Conservation (phyloP, 306 rosid species). For the Inga leiocalycina region DNA sequence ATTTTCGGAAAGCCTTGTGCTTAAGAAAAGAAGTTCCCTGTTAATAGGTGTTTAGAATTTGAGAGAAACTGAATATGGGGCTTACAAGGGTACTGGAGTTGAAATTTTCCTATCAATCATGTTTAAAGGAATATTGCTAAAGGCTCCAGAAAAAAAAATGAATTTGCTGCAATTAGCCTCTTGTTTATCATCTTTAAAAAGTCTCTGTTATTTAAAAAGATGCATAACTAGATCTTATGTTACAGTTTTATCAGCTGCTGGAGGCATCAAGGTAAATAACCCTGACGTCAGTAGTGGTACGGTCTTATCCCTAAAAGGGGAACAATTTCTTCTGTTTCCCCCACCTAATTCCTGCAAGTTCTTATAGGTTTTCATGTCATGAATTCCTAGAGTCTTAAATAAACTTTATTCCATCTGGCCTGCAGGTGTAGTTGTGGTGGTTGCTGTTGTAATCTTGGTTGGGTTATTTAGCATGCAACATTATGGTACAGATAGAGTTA, state of each 20-base stretch:
- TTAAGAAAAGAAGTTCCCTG: not conserved
- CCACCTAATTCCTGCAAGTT: not conserved
- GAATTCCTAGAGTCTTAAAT: slow-evolving; percentile 29
- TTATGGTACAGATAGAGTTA: slow-evolving; percentile 92
- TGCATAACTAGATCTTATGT: slow-evolving; percentile 35
- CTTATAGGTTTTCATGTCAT: slow-evolving; percentile 7
- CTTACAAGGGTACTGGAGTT: not conserved
- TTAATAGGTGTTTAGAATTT: not conserved
- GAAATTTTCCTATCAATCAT: not conserved
- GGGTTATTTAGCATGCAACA: slow-evolving; percentile 96
- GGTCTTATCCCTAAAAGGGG: slow-evolving; percentile 33
- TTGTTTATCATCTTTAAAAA: not conserved
- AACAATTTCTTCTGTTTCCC: slow-evolving; percentile 26
- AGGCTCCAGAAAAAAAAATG: not conserved
- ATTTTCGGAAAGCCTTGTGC: not conserved
- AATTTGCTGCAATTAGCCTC: slow-evolving; percentile 4
- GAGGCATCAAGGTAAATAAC: slow-evolving; percentile 91
- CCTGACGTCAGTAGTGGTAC: slow-evolving; percentile 68
- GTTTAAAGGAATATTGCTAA: not conserved
- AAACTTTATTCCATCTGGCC: slow-evolving; percentile 34
- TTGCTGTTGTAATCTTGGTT: slow-evolving; percentile 82
- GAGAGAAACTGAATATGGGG: not conserved
- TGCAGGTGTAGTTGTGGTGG: slow-evolving; percentile 78
- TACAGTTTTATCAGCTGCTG: slow-evolving; percentile 93
- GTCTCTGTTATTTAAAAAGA: slow-evolving; percentile 28